Conservation (phyloP, 2,329 filamentous ascomycete species). For the Aspergillus nomiae region DNA sequence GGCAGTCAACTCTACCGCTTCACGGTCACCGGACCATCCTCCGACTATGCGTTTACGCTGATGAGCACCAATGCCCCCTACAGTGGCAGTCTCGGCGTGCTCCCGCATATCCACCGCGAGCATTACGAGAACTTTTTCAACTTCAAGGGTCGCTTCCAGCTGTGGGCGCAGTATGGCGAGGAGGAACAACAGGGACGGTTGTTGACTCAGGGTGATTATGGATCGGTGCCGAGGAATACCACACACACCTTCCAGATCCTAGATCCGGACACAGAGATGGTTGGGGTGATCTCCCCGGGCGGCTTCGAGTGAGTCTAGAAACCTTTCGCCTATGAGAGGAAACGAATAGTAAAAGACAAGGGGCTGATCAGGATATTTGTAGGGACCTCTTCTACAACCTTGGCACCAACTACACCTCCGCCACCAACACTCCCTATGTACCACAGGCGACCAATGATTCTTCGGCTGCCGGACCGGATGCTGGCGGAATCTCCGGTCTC, state of each 20-base stretch:
- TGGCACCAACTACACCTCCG: conserved; percentile 38
- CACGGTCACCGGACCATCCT: conserved; percentile 49
- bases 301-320: conserved; percentile 47
- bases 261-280: conserved; percentile 52
- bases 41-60: conserved; percentile 48
- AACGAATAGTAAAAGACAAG: not conserved
- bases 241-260: conserved; percentile 53
- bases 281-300: conserved; percentile 50
- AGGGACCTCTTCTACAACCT: conserved; percentile 47
- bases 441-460: conserved; percentile 32
- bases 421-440: conserved; percentile 40
- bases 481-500: conserved; percentile 39
- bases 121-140: conserved; percentile 54
- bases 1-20: conserved; percentile 45
- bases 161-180: conserved; percentile 45
- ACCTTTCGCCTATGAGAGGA: not conserved
- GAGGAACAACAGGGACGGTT: conserved; percentile 41
- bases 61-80: conserved; percentile 47
- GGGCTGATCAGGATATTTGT: not conserved
- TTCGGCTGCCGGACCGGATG: conserved; percentile 29
- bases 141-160: conserved; percentile 48
- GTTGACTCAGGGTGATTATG: conserved; percentile 50
- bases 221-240: conserved; percentile 48
- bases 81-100: conserved; percentile 42
- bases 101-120: conserved; percentile 46